These are phyloP conservation scores for Durio zibethinus DNA, from an alignment of 345 rosid genomes.

Conservation along the genomic window DNA sequence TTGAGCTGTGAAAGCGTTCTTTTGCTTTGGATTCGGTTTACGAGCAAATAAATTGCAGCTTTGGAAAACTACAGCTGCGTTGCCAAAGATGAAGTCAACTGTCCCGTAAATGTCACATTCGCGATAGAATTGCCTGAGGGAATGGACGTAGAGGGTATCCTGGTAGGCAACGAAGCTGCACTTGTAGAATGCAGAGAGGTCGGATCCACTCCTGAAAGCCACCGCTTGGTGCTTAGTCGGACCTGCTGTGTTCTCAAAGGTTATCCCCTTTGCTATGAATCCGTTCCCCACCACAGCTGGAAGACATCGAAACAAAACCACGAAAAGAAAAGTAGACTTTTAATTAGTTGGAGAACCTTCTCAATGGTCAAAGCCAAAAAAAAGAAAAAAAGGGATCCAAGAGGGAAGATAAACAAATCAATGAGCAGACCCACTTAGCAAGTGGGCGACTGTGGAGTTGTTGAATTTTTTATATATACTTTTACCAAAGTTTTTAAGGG, in stretches of 20 bases:
- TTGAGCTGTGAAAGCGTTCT: slow-evolving; percentile 65
- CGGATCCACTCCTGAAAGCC: slow-evolving; percentile 63
- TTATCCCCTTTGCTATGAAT: slow-evolving; percentile 73
- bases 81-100: slow-evolving; percentile 63
- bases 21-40: slow-evolving; percentile 49
- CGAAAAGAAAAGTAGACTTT: neutral
- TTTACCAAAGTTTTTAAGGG: neutral
- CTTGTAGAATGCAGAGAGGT: slow-evolving; percentile 60
- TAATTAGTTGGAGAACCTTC: neutral
- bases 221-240: slow-evolving; percentile 83
- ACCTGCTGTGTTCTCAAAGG: slow-evolving; percentile 73
- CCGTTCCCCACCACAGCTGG: slow-evolving; percentile 65
- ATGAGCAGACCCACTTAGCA: neutral
- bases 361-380: neutral
- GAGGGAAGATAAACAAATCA: neutral
- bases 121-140: slow-evolving; percentile 65
- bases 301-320: neutral
- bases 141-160: slow-evolving; percentile 70
- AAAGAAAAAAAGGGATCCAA: neutral
- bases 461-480: neutral
- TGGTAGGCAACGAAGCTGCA: slow-evolving; percentile 75
- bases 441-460: neutral
- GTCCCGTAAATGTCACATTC: slow-evolving; percentile 78
- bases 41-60: slow-evolving; percentile 67
- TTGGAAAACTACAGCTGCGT: slow-evolving; percentile 69